These are phyloP conservation scores for Camellia granthamiana DNA, from an alignment of 148 eudicot species.

Conservation along the genomic window DNA sequence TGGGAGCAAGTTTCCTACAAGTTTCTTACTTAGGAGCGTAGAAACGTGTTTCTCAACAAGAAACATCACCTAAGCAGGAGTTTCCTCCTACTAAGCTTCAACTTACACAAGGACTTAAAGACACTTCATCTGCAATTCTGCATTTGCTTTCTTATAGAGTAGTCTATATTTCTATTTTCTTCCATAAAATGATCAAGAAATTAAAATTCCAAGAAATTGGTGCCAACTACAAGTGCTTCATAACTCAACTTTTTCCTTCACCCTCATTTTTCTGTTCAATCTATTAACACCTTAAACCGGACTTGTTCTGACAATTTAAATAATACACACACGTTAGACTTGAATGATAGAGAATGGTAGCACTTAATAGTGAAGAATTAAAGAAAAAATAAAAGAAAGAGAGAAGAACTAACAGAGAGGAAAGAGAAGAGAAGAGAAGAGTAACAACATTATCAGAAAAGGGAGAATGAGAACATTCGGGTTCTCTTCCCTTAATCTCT, in stretches of 20 bases:
- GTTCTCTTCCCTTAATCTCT: too few relatives aligned
- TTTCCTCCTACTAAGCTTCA: too few relatives aligned
- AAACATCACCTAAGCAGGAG: too few relatives aligned
- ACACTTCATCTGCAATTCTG: background rate
- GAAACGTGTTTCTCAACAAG: too few relatives aligned
- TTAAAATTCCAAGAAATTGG: background rate
- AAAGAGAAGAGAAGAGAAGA: too few relatives aligned
- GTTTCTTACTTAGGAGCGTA: too few relatives aligned
- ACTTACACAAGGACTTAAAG: background rate
- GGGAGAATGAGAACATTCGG: too few relatives aligned
- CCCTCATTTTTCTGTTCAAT: background rate
- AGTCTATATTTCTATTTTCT: background rate
- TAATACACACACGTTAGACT: background rate
- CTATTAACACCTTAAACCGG: constrained; percentile 1
- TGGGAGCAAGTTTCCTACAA: too few relatives aligned
- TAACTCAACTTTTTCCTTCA: background rate
- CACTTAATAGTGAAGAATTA: too few relatives aligned
- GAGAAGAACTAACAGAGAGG: too few relatives aligned
- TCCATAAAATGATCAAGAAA: background rate
- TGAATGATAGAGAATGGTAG: background rate
- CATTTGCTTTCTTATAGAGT: background rate
- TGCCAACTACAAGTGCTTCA: background rate
- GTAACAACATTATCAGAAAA: too few relatives aligned
- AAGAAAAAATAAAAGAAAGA: too few relatives aligned
- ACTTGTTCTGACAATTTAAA: background rate